These are phyloP conservation scores for Lentinus brumalis DNA, from an alignment of 768 basidiomycete species.

Conservation along the genomic window DNA sequence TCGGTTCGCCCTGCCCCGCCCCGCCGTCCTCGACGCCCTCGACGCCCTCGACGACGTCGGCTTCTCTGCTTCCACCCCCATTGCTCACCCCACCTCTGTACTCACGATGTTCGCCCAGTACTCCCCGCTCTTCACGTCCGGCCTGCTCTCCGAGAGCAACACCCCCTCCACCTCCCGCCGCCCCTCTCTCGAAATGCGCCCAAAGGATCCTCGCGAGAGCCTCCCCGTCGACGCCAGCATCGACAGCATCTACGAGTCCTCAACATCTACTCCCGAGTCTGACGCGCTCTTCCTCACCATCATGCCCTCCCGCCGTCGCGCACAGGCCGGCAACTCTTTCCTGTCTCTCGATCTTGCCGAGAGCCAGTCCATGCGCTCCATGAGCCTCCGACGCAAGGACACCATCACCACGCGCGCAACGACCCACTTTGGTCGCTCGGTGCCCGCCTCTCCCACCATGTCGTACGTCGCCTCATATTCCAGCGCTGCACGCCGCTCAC, in stretches of 20 bases:
- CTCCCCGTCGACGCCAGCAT: slow-evolving; percentile 43
- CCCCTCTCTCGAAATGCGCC: slow-evolving; percentile 19
- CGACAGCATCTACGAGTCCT: slow-evolving; percentile 21
- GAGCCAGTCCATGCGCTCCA: slow-evolving; percentile 43
- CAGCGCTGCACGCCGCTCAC: background rate
- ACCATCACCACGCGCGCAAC: slow-evolving; percentile 29
- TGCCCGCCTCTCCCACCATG: slow-evolving; percentile 20
- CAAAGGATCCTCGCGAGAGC: slow-evolving; percentile 26
- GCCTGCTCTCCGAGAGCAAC: slow-evolving; percentile 46
- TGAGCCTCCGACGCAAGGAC: slow-evolving; percentile 39
- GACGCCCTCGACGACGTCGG: slow-evolving; percentile 4
- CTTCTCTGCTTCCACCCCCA: background rate
- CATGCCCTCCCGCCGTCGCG: slow-evolving; percentile 41
- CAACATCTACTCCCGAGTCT: slow-evolving; percentile 24
- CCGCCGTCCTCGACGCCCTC: slow-evolving; percentile 10
- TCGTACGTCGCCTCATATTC: slow-evolving; percentile 12
- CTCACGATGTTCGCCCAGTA: slow-evolving; percentile 46
- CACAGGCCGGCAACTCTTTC: slow-evolving; percentile 50
- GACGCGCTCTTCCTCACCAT: slow-evolving; percentile 53
- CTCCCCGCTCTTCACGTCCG: slow-evolving; percentile 67
- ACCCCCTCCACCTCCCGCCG: slow-evolving; percentile 24
- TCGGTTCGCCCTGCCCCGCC: slow-evolving; percentile 1
- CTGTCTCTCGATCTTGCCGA: slow-evolving; percentile 71
- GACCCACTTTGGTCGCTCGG: slow-evolving; percentile 10
- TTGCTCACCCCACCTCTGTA: no score